Conservation (phyloP, 768 basidiomycete genomes). For the Pleurotus ostreatus region DNA sequence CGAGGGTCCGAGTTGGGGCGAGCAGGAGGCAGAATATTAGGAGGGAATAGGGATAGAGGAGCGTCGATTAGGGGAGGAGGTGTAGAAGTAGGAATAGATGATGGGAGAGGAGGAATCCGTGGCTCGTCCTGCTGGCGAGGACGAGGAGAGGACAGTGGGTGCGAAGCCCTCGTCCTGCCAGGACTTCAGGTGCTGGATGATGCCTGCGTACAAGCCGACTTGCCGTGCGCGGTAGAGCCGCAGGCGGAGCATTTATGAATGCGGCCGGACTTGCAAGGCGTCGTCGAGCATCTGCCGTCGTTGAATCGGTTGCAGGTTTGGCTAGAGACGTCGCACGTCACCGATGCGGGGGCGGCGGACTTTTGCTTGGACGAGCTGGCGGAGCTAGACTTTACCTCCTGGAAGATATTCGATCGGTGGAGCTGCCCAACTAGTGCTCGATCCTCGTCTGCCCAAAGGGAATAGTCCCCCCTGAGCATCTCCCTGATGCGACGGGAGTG, state of each 20-base stretch:
- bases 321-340: neutral
- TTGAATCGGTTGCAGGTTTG: neutral
- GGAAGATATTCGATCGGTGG: no score
- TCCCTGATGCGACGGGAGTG: no score
- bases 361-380: neutral
- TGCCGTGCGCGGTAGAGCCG: neutral
- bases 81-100: neutral
- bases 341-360: neutral
- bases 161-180: neutral
- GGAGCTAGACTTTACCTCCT: no score
- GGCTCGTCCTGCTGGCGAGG: neutral
- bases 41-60: constrained; percentile 13
- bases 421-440: no score
- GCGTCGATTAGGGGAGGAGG: neutral
- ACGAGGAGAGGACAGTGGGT: neutral
- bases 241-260: neutral
- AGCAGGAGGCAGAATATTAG: constrained; percentile 6
- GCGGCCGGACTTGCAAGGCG: neutral
- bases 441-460: no score
- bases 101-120: neutral
- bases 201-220: neutral
- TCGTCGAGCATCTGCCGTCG: neutral
- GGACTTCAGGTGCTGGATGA: neutral
- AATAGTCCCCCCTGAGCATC: no score
- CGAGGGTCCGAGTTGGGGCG: constrained; percentile 15